Evolutionary conservation across 2,329 filamentous ascomycete genomes (phyloP), one percentile per base, ranked within the genome.

Genomic region (Septoria petroselini): DNA sequence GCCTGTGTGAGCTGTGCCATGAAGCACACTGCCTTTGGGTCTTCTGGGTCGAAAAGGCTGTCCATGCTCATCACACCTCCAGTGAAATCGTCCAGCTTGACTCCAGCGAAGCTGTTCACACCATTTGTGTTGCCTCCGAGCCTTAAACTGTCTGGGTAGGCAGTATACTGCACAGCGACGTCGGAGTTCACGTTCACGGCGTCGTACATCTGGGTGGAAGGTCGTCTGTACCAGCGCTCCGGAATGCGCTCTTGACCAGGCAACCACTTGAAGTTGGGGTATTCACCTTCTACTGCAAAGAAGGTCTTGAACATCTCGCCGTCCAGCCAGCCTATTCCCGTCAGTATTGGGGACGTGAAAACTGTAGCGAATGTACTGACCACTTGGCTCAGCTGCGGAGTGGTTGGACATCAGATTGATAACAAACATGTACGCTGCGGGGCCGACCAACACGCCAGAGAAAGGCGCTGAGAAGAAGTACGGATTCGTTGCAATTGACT

Each of bases 11-110:
- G 41, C 18, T 54, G 50, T 5, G 51, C 51, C 35, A 41, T 45
- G 54, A 53, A 57, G 44, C 54, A 57, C 27, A 40, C 41, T 15
- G 43, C 44, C 25, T 29, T 45, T 3, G 41, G 40, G 30, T 48
- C 48, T 7, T 41, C 27, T 7, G 29, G 19, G 18, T 57, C 44
- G 30, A 52, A 48, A 7, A 57, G 44, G 9, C 46, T 18, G 1
- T 33, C 50, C n/a, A 34, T 25, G 9, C 73, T 76, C 48, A 72
- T 69, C 0, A 76, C 62, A 15, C 71, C 71, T 12, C 64, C 64
- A 12, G 67, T 72, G 12, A 73, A 50, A 38, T 70, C 58, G 7
- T 43, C 54, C 4, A 68, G 46, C 45, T 70, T 57, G 35, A 71
- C 45, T 6, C 65, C 64, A 12, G 59, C 55, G 55, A 67, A 71